A percentile compares a stretch with the other conserved stretches of the same genome.
phyloP scores from a whole-genome alignment of 2,329 filamentous ascomycete genomes.

The Alternaria conjuncta region DNA sequence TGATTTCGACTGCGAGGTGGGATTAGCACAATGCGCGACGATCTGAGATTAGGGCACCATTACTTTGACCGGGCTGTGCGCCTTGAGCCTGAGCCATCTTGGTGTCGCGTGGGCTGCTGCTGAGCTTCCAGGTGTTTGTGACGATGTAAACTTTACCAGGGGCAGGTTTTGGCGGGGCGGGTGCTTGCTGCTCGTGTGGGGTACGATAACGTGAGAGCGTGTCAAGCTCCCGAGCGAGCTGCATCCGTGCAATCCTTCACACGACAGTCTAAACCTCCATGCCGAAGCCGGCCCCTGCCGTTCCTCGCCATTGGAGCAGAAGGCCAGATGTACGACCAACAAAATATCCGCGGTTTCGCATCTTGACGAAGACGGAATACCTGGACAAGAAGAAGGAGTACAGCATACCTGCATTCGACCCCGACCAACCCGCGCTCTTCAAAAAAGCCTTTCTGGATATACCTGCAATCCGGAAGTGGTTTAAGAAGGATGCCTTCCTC shows the following conservation, averaged over 20 bases:
- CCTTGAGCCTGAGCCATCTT: constrained; percentile 33
- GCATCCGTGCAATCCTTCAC: background rate
- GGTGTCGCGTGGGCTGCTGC: background rate
- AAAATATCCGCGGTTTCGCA: background rate
- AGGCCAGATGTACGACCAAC: background rate
- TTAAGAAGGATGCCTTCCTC: constrained; percentile 7
- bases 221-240: constrained; percentile 9
- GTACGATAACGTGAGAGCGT: constrained; percentile 31
- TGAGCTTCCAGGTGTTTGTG: constrained; percentile 6
- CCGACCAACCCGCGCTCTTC: constrained; percentile 30
- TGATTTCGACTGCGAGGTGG: constrained; percentile 64
- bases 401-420: constrained; percentile 21
- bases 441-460: constrained; percentile 24
- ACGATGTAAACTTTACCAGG: constrained; percentile 16
- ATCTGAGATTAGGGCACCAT: background rate
- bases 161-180: constrained; percentile 32
- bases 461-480: constrained; percentile 45
- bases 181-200: constrained; percentile 10
- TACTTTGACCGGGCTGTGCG: constrained; percentile 40
- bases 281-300: background rate
- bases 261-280: background rate
- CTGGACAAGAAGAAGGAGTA: constrained; percentile 6
- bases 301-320: background rate
- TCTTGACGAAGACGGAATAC: constrained; percentile 10
- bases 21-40: constrained; percentile 8